Percentiles rank a stretch among this genome's conserved stretches.
phyloP scores from a whole-genome alignment of 2,329 filamentous ascomycete species.

The Ilyonectria sp. region DNA sequence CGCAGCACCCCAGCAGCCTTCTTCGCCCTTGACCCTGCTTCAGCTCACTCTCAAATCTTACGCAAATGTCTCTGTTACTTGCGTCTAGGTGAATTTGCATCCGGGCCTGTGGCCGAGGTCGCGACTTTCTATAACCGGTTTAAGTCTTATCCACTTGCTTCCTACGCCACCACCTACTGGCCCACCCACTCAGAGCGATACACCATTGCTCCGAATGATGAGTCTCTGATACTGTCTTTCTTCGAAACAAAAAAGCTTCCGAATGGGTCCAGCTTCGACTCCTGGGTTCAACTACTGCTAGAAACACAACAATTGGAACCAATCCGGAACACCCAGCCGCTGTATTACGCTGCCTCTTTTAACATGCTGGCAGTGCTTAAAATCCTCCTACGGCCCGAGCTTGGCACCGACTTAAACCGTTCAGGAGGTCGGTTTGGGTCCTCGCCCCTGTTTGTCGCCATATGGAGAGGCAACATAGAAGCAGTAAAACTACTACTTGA shows the following conservation, averaged over 20 bases:
- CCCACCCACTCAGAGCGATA: constrained; percentile 42
- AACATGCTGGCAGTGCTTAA: constrained; percentile 43
- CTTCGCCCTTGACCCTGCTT: constrained; percentile 36
- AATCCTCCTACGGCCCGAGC: constrained; percentile 37
- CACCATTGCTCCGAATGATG: constrained; percentile 26
- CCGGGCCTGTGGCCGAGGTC: constrained; percentile 27
- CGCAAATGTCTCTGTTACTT: constrained; percentile 45
- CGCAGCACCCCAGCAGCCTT: constrained; percentile 34
- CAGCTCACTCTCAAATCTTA: constrained; percentile 38
- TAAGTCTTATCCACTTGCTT: constrained; percentile 31
- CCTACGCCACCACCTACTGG: constrained; percentile 40
- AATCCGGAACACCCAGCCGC: constrained; percentile 37
- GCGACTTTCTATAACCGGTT: constrained; percentile 16
- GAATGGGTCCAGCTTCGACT: constrained; percentile 40
- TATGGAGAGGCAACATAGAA: constrained; percentile 38
- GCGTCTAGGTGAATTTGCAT: constrained; percentile 32
- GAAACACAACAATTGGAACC: constrained; percentile 12
- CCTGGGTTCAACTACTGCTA: constrained; percentile 45
- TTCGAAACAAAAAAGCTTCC: constrained; percentile 38
- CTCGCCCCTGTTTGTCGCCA: constrained; percentile 41
- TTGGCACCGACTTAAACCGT: constrained; percentile 36
- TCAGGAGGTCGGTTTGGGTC: constrained; percentile 41
- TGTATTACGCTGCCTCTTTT: constrained; percentile 47
- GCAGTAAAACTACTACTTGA: constrained; percentile 42
- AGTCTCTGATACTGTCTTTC: constrained; percentile 39